Evolutionary conservation across 2,329 filamentous ascomycete species (phyloP).

Genomic region (Venturia oleaginea): DNA sequence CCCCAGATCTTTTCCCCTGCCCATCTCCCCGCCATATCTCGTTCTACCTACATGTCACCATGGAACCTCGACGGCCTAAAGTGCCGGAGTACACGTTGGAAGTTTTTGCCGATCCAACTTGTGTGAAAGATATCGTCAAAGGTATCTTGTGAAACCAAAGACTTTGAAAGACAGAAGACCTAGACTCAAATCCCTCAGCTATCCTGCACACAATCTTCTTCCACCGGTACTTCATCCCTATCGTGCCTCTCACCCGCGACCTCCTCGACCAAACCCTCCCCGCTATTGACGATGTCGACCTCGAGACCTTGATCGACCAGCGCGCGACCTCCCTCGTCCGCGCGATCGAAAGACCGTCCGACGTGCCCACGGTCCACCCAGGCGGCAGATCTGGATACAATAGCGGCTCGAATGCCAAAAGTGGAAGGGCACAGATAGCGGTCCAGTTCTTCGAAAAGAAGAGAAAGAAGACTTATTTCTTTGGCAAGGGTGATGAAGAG

Average conservation of each 20-base stretch:
- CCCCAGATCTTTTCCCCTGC: too few relatives aligned
- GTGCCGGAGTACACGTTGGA: slow-evolving; percentile 82
- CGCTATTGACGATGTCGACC: slow-evolving; percentile 78
- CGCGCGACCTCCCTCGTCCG: slow-evolving; percentile 70
- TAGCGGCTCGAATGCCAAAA: slow-evolving; percentile 28
- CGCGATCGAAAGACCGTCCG: slow-evolving; percentile 52
- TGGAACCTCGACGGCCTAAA: slow-evolving; percentile 14
- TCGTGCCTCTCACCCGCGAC: slow-evolving; percentile 74
- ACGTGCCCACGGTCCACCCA: slow-evolving; percentile 23
- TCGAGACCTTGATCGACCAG: slow-evolving; percentile 89
- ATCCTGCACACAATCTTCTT: slow-evolving; percentile 98
- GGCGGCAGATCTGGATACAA: slow-evolving; percentile 21
- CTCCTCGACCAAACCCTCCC: slow-evolving; percentile 86
- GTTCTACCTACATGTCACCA: slow-evolving; percentile 10
- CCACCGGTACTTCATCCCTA: slow-evolving; percentile 88
- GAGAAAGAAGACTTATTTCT: slow-evolving; percentile 67
- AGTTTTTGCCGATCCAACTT: slow-evolving; percentile 82
- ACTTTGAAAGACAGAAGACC: not conserved
- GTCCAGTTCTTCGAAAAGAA: slow-evolving; percentile 95
- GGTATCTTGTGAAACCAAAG: slow-evolving; percentile 40
- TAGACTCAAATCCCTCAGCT: slow-evolving; percentile 41
- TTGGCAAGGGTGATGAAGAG: slow-evolving; percentile 70
- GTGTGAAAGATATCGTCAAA: slow-evolving; percentile 87
- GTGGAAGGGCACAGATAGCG: slow-evolving; percentile 61
- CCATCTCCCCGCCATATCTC: not conserved